Percentiles rank a stretch among this genome's conserved stretches.
phyloP scores from a whole-genome alignment of 2,329 filamentous ascomycete species.

The Colletotrichum salicis region DNA sequence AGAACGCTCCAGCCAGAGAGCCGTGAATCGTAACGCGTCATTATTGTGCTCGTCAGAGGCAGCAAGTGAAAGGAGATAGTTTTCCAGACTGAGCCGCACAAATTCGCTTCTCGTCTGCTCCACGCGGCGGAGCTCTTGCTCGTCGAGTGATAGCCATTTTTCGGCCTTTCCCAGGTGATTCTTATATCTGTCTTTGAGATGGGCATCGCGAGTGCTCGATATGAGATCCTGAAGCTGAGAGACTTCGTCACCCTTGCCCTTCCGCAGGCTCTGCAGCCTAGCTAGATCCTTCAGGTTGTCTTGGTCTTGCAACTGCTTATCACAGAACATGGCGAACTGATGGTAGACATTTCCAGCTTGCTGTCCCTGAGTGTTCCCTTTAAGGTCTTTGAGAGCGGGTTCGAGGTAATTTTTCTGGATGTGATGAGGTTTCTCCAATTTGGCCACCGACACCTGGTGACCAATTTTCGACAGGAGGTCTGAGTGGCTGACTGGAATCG shows the following conservation, averaged over 20 bases:
- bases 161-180: conserved; percentile 57
- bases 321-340: conserved; percentile 94
- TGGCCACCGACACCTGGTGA: conserved; percentile 87
- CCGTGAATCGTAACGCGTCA: conserved; percentile 90
- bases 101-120: conserved; percentile 82
- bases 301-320: conserved; percentile 89
- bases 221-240: conserved; percentile 73
- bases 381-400: conserved; percentile 84
- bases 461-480: conserved; percentile 89
- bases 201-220: conserved; percentile 59
- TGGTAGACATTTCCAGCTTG: conserved; percentile 92
- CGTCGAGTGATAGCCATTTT: conserved; percentile 86
- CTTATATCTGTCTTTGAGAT: conserved; percentile 66
- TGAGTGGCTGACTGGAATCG: conserved; percentile 76
- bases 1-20: conserved; percentile 91
- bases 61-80: conserved; percentile 86
- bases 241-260: conserved; percentile 85
- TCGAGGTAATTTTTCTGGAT: conserved; percentile 89
- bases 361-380: conserved; percentile 71
- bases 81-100: conserved; percentile 88
- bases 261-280: conserved; percentile 80
- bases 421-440: conserved; percentile 88
- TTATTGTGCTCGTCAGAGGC: conserved; percentile 91
- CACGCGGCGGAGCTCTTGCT: conserved; percentile 84
- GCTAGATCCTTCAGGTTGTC: conserved; percentile 86